Evolutionary conservation across 83 land plant genomes (phyloP), one percentile per base, ranked within the genome.

Genomic region (Picea mariana): DNA sequence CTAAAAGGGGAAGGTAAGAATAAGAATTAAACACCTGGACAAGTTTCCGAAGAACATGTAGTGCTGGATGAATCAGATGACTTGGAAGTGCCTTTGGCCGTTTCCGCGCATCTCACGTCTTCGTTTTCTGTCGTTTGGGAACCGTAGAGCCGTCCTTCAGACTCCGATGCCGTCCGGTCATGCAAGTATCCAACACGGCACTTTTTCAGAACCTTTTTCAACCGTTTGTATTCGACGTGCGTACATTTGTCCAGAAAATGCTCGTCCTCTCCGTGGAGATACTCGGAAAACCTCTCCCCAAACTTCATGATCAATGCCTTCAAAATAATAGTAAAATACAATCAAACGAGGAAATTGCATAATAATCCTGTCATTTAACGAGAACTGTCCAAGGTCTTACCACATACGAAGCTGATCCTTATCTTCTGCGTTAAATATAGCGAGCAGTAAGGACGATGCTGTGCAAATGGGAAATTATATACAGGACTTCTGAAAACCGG

Each of bases 181-280:
- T 44, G n/a, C n/a, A n/a, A 24, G 23, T 49, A 52, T 75, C 59
- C 7, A 42, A 23, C 42, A 44, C 87, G 75, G 81, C 92, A 91
- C 40, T 77, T 83, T 81, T 91, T 91, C 31, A 91, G 67, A 3
- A 91, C 92, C 64, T 88, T 91, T 84, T 91, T 91, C 5, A 91
- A 84, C 61, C 90, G 78, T 83, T 91, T 91, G 82, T 91, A 91
- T 76, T 86, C 92, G 18, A 91, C 85, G 64, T 90, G 84, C 3
- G 90, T 83, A 38, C 47, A 88, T 26, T 90, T 90, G 21, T 82
- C 66, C 68, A 86, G 78, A 31, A 86, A 81, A 66, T 82, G 4
- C 17, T 83, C 85, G 40, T 81, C 83, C 0, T 88, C 85, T 16
- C 82, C 84, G 13, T 83, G 85, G 9, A 90, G 67, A 59, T 86